Conservation (phyloP, 2,329 filamentous ascomycete species). For the Lecanosticta acicola region DNA sequence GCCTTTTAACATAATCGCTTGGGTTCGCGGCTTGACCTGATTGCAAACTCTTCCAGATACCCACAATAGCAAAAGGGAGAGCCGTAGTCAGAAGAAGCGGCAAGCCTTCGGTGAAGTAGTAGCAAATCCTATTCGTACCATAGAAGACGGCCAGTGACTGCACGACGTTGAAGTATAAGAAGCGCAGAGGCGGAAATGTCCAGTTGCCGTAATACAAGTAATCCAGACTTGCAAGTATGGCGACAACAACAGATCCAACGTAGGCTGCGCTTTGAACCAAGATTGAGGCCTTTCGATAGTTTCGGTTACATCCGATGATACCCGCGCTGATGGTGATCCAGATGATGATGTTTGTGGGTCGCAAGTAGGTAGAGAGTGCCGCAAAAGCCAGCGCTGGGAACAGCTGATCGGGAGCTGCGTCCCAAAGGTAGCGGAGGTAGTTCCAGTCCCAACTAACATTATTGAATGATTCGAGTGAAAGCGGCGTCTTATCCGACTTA, state of each 20-base stretch:
- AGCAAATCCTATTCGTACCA: slow-evolving; percentile 82
- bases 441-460: background rate
- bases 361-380: slow-evolving; percentile 74
- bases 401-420: background rate
- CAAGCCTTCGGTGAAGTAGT: slow-evolving; percentile 85
- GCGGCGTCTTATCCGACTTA: slow-evolving; percentile 1
- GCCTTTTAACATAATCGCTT: slow-evolving; percentile 7
- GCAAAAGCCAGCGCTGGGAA: slow-evolving; percentile 58
- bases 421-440: background rate
- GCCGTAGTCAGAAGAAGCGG: slow-evolving; percentile 80
- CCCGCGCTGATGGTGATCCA: slow-evolving; percentile 65
- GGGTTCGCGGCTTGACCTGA: background rate
- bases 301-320: slow-evolving; percentile 43
- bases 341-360: slow-evolving; percentile 83
- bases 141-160: slow-evolving; percentile 90
- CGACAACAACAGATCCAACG: slow-evolving; percentile 62
- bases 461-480: background rate
- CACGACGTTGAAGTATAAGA: slow-evolving; percentile 83
- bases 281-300: slow-evolving; percentile 14
- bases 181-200: slow-evolving; percentile 83
- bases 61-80: slow-evolving; percentile 67
- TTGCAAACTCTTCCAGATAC: slow-evolving; percentile 48
- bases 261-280: slow-evolving; percentile 56
- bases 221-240: slow-evolving; percentile 48
- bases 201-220: slow-evolving; percentile 69